A percentile compares a stretch with the other conserved stretches of the same genome.
These are phyloP conservation scores for Phytopythium aichiense DNA, from an alignment of 352 stramenopile species.

Conservation along the genomic window DNA sequence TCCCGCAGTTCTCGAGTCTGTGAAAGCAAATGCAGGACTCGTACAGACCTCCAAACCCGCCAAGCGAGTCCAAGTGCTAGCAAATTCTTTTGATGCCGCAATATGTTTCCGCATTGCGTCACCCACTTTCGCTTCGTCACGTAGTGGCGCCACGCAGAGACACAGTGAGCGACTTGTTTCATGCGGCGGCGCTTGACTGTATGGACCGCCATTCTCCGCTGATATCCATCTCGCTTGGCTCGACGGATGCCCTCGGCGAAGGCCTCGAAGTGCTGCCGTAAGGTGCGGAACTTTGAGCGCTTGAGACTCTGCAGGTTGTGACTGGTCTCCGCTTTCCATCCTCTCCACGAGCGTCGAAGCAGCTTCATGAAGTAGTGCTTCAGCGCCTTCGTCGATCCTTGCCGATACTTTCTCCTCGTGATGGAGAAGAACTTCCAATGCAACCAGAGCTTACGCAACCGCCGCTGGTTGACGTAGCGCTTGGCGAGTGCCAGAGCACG, in stretches of 20 bases:
- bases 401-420: slow-evolving; percentile 54
- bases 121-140: slow-evolving; percentile 16
- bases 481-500: slow-evolving; percentile 50
- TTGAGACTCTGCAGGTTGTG: slow-evolving; percentile 38
- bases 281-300: slow-evolving; percentile 35
- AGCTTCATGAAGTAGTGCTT: slow-evolving; percentile 80
- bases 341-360: slow-evolving; percentile 43
- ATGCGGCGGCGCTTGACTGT: slow-evolving; percentile 20
- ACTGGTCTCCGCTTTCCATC: slow-evolving; percentile 39
- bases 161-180: slow-evolving; percentile 11
- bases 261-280: slow-evolving; percentile 49
- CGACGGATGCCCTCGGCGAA: slow-evolving; percentile 33
- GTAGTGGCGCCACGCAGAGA: slow-evolving; percentile 19
- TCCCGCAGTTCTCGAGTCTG: slow-evolving; percentile 16
- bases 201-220: slow-evolving; percentile 24
- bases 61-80: slow-evolving; percentile 23
- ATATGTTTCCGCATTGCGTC: slow-evolving; percentile 10
- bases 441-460: slow-evolving; percentile 65
- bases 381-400: slow-evolving; percentile 63
- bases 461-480: slow-evolving; percentile 54
- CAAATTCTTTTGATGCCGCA: slow-evolving; percentile 18
- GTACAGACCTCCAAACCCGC: slow-evolving; percentile 33
- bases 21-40: slow-evolving; percentile 12
- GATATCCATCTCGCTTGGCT: slow-evolving; percentile 17
- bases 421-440: slow-evolving; percentile 81